Base-by-base conservation (phyloP, 2,329 filamentous ascomycete genomes). In the Acarospora socialis region DNA sequence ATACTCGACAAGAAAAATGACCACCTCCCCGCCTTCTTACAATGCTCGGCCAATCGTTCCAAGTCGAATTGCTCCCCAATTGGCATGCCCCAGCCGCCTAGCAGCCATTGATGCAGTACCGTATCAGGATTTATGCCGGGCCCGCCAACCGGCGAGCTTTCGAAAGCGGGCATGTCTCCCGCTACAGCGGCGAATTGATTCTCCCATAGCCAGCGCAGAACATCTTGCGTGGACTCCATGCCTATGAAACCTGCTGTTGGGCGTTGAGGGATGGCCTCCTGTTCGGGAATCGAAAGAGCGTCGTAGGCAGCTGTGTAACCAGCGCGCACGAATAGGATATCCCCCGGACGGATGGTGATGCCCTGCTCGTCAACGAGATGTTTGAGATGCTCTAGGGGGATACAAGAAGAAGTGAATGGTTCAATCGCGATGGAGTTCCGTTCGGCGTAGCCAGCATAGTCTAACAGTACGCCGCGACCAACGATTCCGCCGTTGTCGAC, bases 381-480 rank as follows among this genome's bases (percentile, higher is more conserved):
- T 46, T 42, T 3, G 28, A 8, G 2, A 30, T 20, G 3, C 37
- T 34, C n/a, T n/a, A n/a, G n/a, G n/a, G n/a, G n/a, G 2, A 49
- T 46, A 3, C 36, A 38, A 26, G 40, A 42, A 1, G 30, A 34
- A 10, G 68, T 71, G 40, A 66, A 61, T 2, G 71, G 55, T 36
- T 76, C 63, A 21, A 70, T 70, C 28, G 59, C 44, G 32, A 76
- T 66, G 20, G 63, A 65, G 27, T 73, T 61, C 21, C 55, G 54
- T 12, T 60, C 58, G 2, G 74, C 72, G 65, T 75, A 81, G 7
- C 51, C 42, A 30, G 56, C 59, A 33, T 64, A 73, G 46, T 75
- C 70, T 0, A 70, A 48, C 0, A 70, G 50, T 2, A 70, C 53
- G 13, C 65, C 65, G 1, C 66, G 57, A 3, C 65, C 65, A 2